phyloP scores from a whole-genome alignment of 768 basidiomycete genomes.

The Cubamyces sp. region DNA sequence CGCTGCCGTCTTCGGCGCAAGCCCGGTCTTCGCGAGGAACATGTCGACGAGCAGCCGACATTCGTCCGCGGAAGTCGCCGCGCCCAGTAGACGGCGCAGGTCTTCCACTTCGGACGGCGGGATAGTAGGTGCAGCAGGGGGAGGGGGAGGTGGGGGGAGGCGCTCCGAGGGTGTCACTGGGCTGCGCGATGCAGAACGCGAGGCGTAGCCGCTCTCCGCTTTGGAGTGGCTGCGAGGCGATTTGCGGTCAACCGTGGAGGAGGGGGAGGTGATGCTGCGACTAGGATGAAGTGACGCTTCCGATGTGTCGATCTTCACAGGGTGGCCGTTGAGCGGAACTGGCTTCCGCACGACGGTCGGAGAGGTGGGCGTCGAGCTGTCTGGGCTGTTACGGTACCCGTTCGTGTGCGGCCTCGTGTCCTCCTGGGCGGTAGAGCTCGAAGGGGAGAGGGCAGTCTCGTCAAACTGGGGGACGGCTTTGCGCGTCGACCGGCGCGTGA shows the following conservation, averaged over 20 bases:
- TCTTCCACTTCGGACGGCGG: slow-evolving; percentile 57
- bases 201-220: slow-evolving; percentile 25
- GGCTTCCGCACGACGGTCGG: slow-evolving; percentile 11
- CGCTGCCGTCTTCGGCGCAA: slow-evolving; percentile 15
- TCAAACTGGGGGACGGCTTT: slow-evolving; percentile 32
- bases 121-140: slow-evolving; percentile 37
- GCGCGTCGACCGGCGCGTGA: slow-evolving; percentile 30
- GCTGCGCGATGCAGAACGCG: slow-evolving; percentile 19
- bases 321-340: slow-evolving; percentile 15
- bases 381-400: slow-evolving; percentile 6
- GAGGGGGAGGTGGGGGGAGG: slow-evolving; percentile 26
- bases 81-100: slow-evolving; percentile 66
- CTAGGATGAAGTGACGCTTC: slow-evolving; percentile 14
- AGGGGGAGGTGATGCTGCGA: slow-evolving; percentile 1
- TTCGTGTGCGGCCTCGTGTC: slow-evolving; percentile 6
- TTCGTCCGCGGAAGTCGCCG: slow-evolving; percentile 77
- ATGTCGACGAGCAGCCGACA: slow-evolving; percentile 86
- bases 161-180: slow-evolving; percentile 18
- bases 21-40: slow-evolving; percentile 55
- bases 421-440: slow-evolving; percentile 8
- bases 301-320: slow-evolving; percentile 20
- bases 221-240: slow-evolving; percentile 16
- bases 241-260: slow-evolving; percentile 12
- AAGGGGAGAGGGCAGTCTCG: slow-evolving; percentile 11
- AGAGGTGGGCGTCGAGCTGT: slow-evolving; percentile 5